Conservation (phyloP, 2,329 filamentous ascomycete genomes). For the Cordyceps sp. region DNA sequence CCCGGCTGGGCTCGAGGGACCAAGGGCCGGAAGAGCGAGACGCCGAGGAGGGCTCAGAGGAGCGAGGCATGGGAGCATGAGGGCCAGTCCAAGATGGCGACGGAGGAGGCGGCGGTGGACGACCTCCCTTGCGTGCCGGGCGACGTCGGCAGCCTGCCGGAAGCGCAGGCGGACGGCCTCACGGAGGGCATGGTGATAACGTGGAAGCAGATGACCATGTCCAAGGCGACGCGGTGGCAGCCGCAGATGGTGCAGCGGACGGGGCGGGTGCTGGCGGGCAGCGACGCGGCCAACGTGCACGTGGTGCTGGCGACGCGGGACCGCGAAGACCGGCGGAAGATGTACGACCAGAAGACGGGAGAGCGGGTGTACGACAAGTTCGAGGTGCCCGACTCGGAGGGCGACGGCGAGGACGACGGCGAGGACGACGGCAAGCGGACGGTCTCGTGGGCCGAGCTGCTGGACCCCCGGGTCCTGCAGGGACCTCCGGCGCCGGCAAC, state of each 20-base stretch:
- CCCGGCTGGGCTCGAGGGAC: too few relatives aligned
- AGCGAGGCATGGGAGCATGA: not conserved
- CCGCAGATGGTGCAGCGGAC: conserved; percentile 49
- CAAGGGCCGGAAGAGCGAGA: not conserved
- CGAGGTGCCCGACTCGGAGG: conserved; percentile 51
- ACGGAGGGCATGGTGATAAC: conserved; percentile 47
- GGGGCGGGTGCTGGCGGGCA: conserved; percentile 42
- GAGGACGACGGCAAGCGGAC: conserved; percentile 46
- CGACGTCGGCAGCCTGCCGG: conserved; percentile 35
- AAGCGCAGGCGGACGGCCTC: conserved; percentile 29
- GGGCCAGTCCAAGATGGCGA: not conserved
- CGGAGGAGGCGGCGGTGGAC: conserved; percentile 8
- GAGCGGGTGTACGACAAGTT: conserved; percentile 63
- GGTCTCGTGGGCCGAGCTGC: conserved; percentile 44
- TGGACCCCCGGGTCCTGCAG: conserved; percentile 49
- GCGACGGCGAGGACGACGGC: conserved; percentile 41
- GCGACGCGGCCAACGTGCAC: conserved; percentile 33
- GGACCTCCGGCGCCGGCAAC: too few relatives aligned
- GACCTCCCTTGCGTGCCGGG: conserved; percentile 48
- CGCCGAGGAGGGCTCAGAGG: not conserved
- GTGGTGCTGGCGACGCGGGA: conserved; percentile 57
- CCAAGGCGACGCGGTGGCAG: conserved; percentile 46
- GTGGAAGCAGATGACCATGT: conserved; percentile 49
- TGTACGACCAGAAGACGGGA: conserved; percentile 50
- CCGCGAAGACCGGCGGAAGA: conserved; percentile 37